Evolutionary conservation across 1,284 basidiomycete species (phyloP), one percentile per base, ranked within the genome.

Genomic region (Abortiporus biennis): DNA sequence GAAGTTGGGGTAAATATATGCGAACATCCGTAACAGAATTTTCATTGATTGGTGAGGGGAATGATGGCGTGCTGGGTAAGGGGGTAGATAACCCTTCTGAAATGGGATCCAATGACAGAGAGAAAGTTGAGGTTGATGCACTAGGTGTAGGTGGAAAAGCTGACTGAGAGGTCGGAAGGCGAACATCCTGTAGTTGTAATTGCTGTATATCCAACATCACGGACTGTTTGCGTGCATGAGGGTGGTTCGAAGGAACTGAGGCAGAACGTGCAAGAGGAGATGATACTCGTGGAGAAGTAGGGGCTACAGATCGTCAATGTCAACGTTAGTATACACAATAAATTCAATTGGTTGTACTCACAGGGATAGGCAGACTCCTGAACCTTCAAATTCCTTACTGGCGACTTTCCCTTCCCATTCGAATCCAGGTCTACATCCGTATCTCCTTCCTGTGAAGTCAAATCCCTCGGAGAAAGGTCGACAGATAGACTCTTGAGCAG

Each of bases 181-280:
- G 49, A 11, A 61, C 44, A 35, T 61, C 59, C n/a, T n/a, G n/a
- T n/a, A n/a, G n/a, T 23, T 59, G 56, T 11, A 72, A 49, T 29
- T 72, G 65, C 4, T 72, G 54, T 35, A 75, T 70, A 2, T 71
- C 74, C 49, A 84, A 81, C 12, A 78, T 44, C 3, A 85, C 60
- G 13, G 83, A 88, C 20, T 76, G 68, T 57, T 89, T 89, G 30
- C 86, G 76, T 0, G 82, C 85, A 50, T 89, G 85, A 0, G 86
- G 85, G 53, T 89, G 86, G 30, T 76, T 70, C 0, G 83, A 61
- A 9, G 71, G 64, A 20, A 80, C 67, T 11, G 71, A 55, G 34
- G 76, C 67, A 4, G 74, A 70, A 17, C 78, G 72, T 13, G 71
- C 60, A 19, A 80, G 57, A 12, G 74, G 67, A 1, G 76, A 73